Evolutionary conservation across 1,284 basidiomycete genomes (phyloP).

Genomic region (Termitomyces sp.): DNA sequence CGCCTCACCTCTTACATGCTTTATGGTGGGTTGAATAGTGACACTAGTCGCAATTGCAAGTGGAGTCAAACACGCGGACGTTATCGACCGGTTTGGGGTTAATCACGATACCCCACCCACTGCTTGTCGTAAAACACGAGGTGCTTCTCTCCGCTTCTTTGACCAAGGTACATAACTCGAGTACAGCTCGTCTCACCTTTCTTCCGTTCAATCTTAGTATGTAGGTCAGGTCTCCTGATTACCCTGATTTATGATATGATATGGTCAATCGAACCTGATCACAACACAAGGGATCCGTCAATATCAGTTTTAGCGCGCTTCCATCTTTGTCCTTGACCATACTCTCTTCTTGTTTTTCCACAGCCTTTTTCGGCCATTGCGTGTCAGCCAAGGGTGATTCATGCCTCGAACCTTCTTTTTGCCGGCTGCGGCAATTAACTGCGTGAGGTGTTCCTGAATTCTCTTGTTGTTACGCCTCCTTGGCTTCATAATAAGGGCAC

Average conservation of each 20-base stretch:
- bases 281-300: conserved; percentile 14
- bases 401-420: conserved; percentile 7
- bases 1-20: neutral
- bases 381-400: conserved; percentile 15
- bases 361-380: conserved; percentile 13
- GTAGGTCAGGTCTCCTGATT: conserved; percentile 24
- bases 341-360: conserved; percentile 16
- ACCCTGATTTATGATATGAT: conserved; percentile 32
- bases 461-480: conserved; percentile 23
- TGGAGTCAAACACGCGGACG: neutral
- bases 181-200: conserved; percentile 4
- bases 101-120: neutral
- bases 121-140: conserved; percentile 5
- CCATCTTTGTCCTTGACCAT: conserved; percentile 18
- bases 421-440: conserved; percentile 18
- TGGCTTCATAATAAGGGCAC: conserved; percentile 18
- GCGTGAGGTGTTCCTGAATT: conserved; percentile 31
- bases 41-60: neutral
- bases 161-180: neutral
- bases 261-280: conserved; percentile 16
- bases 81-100: neutral
- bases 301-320: conserved; percentile 20
- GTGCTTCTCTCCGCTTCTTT: neutral
- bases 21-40: neutral
- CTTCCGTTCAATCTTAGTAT: conserved; percentile 1